phyloP scores from a whole-genome alignment of 1,284 basidiomycete species.

The Puccinia hordei region DNA sequence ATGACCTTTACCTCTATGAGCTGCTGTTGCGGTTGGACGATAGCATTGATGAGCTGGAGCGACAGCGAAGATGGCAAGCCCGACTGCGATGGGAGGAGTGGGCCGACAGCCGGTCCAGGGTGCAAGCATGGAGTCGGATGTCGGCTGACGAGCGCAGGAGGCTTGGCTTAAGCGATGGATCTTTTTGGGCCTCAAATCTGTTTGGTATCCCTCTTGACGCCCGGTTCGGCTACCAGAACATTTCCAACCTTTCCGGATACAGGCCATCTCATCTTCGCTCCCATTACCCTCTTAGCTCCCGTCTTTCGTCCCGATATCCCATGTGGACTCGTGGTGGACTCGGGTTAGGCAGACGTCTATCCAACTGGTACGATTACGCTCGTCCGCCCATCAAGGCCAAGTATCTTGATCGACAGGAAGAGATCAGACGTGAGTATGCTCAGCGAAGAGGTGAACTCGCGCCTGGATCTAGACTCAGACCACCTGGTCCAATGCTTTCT shows the following conservation, averaged over 20 bases:
- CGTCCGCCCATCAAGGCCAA: neutral
- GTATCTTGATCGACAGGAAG: neutral
- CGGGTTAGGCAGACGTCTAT: conserved; percentile 36
- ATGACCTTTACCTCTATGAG: conserved; percentile 45
- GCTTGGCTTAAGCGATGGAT: conserved; percentile 27
- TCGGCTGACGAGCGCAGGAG: neutral
- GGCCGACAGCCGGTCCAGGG: neutral
- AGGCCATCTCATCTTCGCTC: neutral
- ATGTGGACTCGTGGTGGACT: conserved; percentile 43
- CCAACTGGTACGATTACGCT: conserved; percentile 15
- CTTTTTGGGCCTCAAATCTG: conserved; percentile 31
- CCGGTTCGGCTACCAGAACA: conserved; percentile 22
- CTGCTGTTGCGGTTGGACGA: conserved; percentile 23
- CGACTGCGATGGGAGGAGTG: conserved; percentile 41
- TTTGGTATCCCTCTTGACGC: conserved; percentile 28
- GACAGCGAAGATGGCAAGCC: conserved; percentile 29
- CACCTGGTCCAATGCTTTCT: conserved; percentile 1
- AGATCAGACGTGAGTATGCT: conserved; percentile 32
- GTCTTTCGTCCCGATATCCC: neutral
- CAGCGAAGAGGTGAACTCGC: conserved; percentile 26
- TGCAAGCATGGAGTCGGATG: conserved; percentile 32
- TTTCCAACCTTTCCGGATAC: neutral
- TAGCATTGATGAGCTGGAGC: conserved; percentile 23
- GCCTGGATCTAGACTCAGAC: neutral
- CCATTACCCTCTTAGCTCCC: conserved; percentile 31